A percentile compares a stretch with the other conserved stretches of the same genome.
Evolutionary conservation across 306 rosid species (phyloP).

Genomic region (Cicer yamashitae): DNA sequence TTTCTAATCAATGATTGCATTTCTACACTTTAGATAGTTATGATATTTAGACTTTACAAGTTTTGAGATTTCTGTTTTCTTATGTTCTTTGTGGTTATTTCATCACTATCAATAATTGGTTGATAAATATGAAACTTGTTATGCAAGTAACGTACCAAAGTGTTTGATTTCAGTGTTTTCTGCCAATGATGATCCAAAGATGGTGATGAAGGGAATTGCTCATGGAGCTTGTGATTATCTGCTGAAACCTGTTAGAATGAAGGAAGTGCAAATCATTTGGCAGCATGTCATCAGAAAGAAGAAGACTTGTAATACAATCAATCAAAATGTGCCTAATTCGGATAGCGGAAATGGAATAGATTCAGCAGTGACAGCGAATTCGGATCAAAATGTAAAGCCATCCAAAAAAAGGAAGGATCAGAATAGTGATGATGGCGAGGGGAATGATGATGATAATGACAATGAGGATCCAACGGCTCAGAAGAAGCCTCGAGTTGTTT

Average conservation of each 20-base stretch:
- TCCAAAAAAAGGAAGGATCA: slow-evolving; percentile 80
- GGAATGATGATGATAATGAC: slow-evolving; percentile 56
- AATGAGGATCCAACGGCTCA: slow-evolving; percentile 66
- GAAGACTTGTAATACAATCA: slow-evolving; percentile 49
- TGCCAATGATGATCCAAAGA: slow-evolving; percentile 73
- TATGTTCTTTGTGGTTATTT: too few relatives aligned
- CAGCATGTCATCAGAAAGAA: slow-evolving; percentile 88
- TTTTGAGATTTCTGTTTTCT: too few relatives aligned
- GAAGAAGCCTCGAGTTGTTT: slow-evolving; percentile 93
- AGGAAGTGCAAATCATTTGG: slow-evolving; percentile 92
- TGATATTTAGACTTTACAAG: too few relatives aligned
- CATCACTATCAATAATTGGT: too few relatives aligned
- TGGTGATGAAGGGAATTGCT: slow-evolving; percentile 88
- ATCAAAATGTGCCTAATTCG: slow-evolving; percentile 47
- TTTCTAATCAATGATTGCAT: too few relatives aligned
- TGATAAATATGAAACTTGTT: too few relatives aligned
- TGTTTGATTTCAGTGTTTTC: slow-evolving; percentile 78
- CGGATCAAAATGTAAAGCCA: slow-evolving; percentile 65
- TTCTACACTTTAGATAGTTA: too few relatives aligned
- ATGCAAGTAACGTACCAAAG: background rate
- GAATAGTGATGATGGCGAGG: slow-evolving; percentile 54
- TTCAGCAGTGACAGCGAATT: slow-evolving; percentile 47
- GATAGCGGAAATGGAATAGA: slow-evolving; percentile 49
- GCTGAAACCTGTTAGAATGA: slow-evolving; percentile 85
- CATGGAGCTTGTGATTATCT: slow-evolving; percentile 97